Percentiles rank a stretch among this genome's conserved stretches.
These are phyloP conservation scores for Hypomontagnella monticulosa DNA, from an alignment of 495 filamentous ascomycete genomes.

Conservation along the genomic window DNA sequence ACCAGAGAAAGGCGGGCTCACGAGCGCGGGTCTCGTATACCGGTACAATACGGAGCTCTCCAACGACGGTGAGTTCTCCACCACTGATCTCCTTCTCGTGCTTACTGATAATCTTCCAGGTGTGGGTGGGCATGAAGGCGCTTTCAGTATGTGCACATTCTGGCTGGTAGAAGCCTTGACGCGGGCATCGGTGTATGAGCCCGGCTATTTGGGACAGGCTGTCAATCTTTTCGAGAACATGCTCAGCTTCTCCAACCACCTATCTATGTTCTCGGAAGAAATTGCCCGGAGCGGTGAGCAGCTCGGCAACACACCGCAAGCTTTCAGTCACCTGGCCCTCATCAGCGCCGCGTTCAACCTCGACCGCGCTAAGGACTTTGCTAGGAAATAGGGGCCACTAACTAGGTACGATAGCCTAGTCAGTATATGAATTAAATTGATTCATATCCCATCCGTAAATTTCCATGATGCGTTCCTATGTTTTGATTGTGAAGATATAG, in stretches of 20 bases:
- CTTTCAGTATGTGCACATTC: conserved; percentile 81
- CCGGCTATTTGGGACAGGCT: conserved; percentile 68
- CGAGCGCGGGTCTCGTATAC: conserved; percentile 75
- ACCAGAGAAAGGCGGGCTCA: conserved; percentile 76
- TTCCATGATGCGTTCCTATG: neutral
- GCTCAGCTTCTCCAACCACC: conserved; percentile 74
- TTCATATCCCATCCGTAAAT: neutral
- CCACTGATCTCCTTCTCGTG: neutral
- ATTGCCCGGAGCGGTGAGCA: conserved; percentile 76
- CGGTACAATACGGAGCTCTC: conserved; percentile 71
- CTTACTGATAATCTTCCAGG: conserved; percentile 53
- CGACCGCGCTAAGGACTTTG: conserved; percentile 53
- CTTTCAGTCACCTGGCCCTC: conserved; percentile 76
- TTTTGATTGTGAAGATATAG: neutral
- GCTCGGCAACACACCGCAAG: conserved; percentile 77
- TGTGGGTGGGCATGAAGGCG: conserved; percentile 77
- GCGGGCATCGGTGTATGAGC: conserved; percentile 71
- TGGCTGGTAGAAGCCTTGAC: conserved; percentile 82
- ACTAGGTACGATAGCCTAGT: neutral
- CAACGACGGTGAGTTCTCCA: conserved; percentile 67
- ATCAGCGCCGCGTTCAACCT: conserved; percentile 79
- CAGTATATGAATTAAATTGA: neutral
- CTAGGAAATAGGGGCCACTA: conserved; percentile 8
- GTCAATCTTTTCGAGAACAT: conserved; percentile 78
- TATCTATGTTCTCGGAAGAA: conserved; percentile 80